Evolutionary conservation across 768 basidiomycete genomes (phyloP), one percentile per base, ranked within the genome.

Genomic region (Trametes cubensis): DNA sequence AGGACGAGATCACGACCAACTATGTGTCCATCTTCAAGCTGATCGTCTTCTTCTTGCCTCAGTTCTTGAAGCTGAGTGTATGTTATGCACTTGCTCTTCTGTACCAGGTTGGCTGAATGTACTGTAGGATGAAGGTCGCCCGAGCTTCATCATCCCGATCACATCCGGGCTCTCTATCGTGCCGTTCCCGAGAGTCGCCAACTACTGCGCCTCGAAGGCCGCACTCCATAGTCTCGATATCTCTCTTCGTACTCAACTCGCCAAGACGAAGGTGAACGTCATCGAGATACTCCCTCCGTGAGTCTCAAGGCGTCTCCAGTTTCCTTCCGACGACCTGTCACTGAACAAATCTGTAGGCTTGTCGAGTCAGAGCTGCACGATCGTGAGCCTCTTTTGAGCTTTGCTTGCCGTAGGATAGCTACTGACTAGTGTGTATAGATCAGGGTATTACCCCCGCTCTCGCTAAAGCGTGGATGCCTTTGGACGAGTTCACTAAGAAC

Each of bases 301-400:
- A 69, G 83, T 76, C 10, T 34, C 34, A 34, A 18, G 14, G 14
- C 6, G 14, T 47, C 23, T 8, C 25, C 15, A 11, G 25, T n/a
- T 1, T 49, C 15, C 13, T 49, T 14, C 15, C 48, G 25, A 18
- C 4, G 23, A 4, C 48, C 17, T 14, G 26, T n/a, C 5, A 28
- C n/a, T 51, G 13, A 47, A 39, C 54, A 47, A 26, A 44, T 20
- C 11, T 14, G 10, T 55, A 85, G 84, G 13, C 75, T 86, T 10
- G 83, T 84, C 10, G 85, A 86, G 71, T 85, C 84, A 3, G 85
- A 86, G 66, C 73, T 86, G 30, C 85, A 87, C 66, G 84, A 85
- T 64, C 76, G 84, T 83, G 65, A 65, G 79, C 5, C 23, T 4
- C 38, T n/a, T n/a, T n/a, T n/a, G n/a, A n/a, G n/a, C 26, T 46